Evolutionary conservation across 768 basidiomycete species (phyloP).

Genomic region (Amanita phalloides): DNA sequence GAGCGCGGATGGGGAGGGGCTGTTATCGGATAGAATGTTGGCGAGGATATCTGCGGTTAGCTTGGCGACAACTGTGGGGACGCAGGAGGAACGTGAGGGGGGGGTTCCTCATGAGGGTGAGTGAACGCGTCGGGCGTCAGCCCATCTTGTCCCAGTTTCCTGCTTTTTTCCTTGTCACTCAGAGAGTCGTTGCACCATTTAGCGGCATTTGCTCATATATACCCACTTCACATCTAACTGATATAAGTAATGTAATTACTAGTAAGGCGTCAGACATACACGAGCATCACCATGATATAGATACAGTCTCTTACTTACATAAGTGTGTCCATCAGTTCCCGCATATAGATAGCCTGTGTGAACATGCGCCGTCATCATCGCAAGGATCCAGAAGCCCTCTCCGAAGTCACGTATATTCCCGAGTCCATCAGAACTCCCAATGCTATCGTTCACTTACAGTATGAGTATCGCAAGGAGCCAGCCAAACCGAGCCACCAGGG

Average conservation of each 20-base stretch:
- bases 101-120: neutral
- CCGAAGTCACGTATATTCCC: neutral
- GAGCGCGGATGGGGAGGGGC: constrained; percentile 21
- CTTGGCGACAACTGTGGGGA: neutral
- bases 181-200: too few species aligned
- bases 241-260: too few species aligned
- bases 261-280: too few species aligned
- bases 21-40: constrained; percentile 30
- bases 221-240: too few species aligned
- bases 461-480: constrained; percentile 8
- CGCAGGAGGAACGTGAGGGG: neutral
- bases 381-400: neutral
- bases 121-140: neutral
- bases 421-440: neutral
- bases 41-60: neutral
- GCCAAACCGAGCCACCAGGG: constrained; percentile 18
- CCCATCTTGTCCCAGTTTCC: neutral
- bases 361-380: too few species aligned
- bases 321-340: too few species aligned
- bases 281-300: too few species aligned
- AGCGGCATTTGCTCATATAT: too few species aligned
- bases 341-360: too few species aligned
- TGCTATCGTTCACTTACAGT: constrained; percentile 2
- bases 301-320: too few species aligned
- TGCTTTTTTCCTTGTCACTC: neutral